Percentiles rank a stretch among this genome's conserved stretches.
Evolutionary conservation across 2,329 filamentous ascomycete genomes (phyloP).

Genomic region (Hymenoscyphus linearis): DNA sequence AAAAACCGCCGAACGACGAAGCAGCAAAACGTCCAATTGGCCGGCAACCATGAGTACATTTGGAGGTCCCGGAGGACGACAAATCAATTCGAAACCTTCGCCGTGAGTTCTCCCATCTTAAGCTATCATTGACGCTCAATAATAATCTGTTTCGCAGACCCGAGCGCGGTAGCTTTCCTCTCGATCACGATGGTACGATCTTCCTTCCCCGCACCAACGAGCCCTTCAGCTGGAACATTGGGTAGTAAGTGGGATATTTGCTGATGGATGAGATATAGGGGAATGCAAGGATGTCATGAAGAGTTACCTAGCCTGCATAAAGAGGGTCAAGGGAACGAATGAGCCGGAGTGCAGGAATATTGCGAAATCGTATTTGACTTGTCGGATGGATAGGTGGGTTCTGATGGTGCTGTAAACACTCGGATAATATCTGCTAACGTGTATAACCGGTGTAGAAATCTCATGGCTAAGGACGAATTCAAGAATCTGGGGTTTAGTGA

Average conservation of each 20-base stretch:
- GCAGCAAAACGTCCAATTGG: background rate
- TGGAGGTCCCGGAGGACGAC: slow-evolving; percentile 63
- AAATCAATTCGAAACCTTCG: slow-evolving; percentile 59
- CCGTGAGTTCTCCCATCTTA: slow-evolving; percentile 57
- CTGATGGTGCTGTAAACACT: background rate
- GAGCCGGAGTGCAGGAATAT: slow-evolving; percentile 78
- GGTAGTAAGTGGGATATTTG: background rate
- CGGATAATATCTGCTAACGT: slow-evolving; percentile 2
- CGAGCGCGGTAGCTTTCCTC: slow-evolving; percentile 89
- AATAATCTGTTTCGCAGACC: slow-evolving; percentile 50
- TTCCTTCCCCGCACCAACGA: slow-evolving; percentile 1
- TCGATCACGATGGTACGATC: slow-evolving; percentile 76
- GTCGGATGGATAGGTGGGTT: slow-evolving; percentile 85
- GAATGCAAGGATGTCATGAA: slow-evolving; percentile 91
- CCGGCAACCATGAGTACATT: slow-evolving; percentile 52
- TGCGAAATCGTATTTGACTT: slow-evolving; percentile 83
- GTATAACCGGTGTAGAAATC: slow-evolving; percentile 48
- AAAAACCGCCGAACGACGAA: background rate
- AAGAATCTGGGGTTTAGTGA: slow-evolving; percentile 76
- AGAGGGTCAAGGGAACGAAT: slow-evolving; percentile 76
- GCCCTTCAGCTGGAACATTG: background rate
- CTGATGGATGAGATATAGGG: slow-evolving; percentile 43
- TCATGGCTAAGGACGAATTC: slow-evolving; percentile 95
- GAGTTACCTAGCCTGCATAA: slow-evolving; percentile 81
- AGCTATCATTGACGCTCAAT: slow-evolving; percentile 61